A percentile compares a stretch with the other conserved stretches of the same genome.
Evolutionary conservation across 148 eudicot species (phyloP).

Genomic region (Rhododendron ovatum): DNA sequence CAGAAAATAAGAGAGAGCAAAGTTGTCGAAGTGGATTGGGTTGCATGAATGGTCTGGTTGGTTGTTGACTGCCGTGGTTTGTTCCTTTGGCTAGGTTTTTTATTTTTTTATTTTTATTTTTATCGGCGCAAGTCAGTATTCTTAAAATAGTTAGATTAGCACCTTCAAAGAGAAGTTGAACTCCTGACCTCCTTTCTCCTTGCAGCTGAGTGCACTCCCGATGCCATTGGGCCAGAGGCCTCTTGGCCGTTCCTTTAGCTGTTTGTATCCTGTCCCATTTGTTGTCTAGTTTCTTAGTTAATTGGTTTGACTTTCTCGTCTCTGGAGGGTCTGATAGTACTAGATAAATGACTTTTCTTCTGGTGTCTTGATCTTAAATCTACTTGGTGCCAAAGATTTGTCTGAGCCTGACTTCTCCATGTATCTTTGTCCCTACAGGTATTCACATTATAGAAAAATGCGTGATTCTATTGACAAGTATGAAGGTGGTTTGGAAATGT

Average conservation of each 20-base stretch:
- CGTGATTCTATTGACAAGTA: slow-evolving; percentile 77
- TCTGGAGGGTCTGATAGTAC: neutral
- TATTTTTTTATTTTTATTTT: too few relatives aligned
- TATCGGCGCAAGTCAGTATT: neutral
- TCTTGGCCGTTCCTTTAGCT: neutral
- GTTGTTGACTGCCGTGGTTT: neutral
- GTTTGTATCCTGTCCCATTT: neutral
- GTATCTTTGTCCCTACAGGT: slow-evolving; percentile 33
- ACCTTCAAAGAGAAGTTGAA: neutral
- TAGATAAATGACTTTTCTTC: neutral
- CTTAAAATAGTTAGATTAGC: neutral
- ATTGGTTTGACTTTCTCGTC: neutral
- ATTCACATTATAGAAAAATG: slow-evolving; percentile 57
- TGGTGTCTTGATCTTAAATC: neutral
- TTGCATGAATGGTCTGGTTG: neutral
- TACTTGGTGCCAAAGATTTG: slow-evolving; percentile 1
- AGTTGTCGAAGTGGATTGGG: neutral
- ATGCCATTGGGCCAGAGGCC: neutral
- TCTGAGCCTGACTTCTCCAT: neutral
- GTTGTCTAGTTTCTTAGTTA: neutral
- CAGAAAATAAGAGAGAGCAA: neutral
- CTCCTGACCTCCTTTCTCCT: neutral
- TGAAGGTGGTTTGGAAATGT: slow-evolving; percentile 88
- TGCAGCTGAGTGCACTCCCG: neutral
- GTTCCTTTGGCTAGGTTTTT: neutral